These are phyloP conservation scores for Botrytis tulipae DNA, from an alignment of 2,329 filamentous ascomycete genomes.

Conservation along the genomic window DNA sequence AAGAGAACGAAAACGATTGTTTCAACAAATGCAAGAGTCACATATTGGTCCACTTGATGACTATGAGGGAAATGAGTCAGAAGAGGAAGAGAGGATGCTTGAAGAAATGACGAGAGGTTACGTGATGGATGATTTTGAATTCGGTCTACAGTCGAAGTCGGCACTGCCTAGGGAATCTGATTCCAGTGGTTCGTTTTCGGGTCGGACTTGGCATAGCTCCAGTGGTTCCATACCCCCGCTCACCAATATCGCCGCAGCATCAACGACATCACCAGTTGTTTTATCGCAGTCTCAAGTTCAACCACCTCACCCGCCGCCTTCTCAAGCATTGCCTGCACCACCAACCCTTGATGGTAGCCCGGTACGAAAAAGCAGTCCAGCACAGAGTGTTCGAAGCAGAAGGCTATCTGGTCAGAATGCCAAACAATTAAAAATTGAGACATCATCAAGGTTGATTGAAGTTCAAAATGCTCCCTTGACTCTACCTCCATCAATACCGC, in stretches of 20 bases:
- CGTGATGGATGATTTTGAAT: conserved; percentile 78
- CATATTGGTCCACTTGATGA: conserved; percentile 52
- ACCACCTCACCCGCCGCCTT: conserved; percentile 43
- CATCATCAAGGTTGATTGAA: conserved; percentile 40
- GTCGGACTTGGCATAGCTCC: conserved; percentile 78
- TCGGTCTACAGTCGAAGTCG: conserved; percentile 66
- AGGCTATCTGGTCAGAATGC: conserved; percentile 77
- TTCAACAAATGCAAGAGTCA: conserved; percentile 28
- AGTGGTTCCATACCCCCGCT: conserved; percentile 68
- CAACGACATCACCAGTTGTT: conserved; percentile 33
- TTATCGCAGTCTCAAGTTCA: conserved; percentile 31
- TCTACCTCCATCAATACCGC: conserved; percentile 34
- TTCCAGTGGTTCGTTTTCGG: conserved; percentile 70
- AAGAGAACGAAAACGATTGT: conserved; percentile 51
- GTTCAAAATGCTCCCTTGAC: conserved; percentile 26
- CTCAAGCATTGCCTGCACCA: conserved; percentile 39
- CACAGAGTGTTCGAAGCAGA: conserved; percentile 65
- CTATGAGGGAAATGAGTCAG: conserved; percentile 62
- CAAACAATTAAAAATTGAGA: conserved; percentile 89
- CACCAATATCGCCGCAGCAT: conserved; percentile 67
- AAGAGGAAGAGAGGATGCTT: conserved; percentile 72
- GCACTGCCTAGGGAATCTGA: conserved; percentile 75
- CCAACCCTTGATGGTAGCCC: conserved; percentile 36
- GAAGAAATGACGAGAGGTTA: conserved; percentile 88
- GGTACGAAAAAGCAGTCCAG: conserved; percentile 37